phyloP scores from a whole-genome alignment of 495 filamentous ascomycete genomes.

The Tuber microsphaerosporum region DNA sequence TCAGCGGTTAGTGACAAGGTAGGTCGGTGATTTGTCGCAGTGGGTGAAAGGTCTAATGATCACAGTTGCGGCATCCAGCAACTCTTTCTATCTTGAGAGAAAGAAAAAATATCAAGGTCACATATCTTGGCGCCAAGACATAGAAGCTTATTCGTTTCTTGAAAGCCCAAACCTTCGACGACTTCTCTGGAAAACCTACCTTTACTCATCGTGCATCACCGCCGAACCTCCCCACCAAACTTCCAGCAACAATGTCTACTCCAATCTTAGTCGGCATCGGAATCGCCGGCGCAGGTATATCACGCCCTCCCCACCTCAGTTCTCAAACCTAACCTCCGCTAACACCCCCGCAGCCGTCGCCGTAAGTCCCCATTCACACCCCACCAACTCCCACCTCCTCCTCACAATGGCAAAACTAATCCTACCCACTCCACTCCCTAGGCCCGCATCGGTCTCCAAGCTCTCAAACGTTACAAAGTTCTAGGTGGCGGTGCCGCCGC shows the following conservation, averaged over 20 bases:
- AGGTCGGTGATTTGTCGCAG: neutral
- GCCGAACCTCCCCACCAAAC: constrained; percentile 6
- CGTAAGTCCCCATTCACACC: constrained; percentile 14
- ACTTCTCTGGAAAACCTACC: neutral
- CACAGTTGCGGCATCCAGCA: neutral
- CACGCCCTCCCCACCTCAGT: neutral
- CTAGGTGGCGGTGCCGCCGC: constrained; percentile 52
- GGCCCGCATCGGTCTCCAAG: constrained; percentile 87
- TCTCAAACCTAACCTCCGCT: neutral
- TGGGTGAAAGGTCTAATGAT: neutral
- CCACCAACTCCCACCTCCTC: neutral
- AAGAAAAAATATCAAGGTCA: neutral
- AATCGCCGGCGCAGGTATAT: constrained; percentile 52
- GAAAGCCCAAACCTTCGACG: neutral
- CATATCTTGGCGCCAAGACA: neutral
- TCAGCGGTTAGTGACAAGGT: neutral
- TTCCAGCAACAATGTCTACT: constrained; percentile 57
- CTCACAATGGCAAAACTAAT: neutral
- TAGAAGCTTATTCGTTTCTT: neutral
- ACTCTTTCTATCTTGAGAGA: neutral
- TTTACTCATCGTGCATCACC: neutral
- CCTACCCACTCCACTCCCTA: constrained; percentile 42
- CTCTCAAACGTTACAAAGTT: constrained; percentile 72
- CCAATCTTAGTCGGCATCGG: constrained; percentile 70
- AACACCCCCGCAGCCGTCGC: constrained; percentile 22